phyloP scores from a whole-genome alignment of 768 basidiomycete species.

The Galerina sulciceps region DNA sequence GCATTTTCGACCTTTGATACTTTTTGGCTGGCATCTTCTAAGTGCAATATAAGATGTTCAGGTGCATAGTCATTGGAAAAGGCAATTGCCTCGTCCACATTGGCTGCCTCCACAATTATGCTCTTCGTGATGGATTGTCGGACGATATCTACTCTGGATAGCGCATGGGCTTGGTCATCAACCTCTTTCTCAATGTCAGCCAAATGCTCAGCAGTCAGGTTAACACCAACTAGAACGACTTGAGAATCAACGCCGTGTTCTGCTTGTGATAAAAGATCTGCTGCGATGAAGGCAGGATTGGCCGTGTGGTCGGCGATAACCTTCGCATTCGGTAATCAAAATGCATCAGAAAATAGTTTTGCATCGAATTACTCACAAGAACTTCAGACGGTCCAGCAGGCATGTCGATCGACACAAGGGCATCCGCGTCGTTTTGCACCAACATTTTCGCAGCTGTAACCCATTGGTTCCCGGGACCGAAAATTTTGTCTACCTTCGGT shows the following conservation, averaged over 20 bases:
- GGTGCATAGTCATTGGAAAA: slow-evolving; percentile 99
- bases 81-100: slow-evolving; percentile 73
- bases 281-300: slow-evolving; percentile 90
- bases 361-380: slow-evolving; percentile 60
- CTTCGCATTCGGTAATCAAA: slow-evolving; percentile 42
- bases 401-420: slow-evolving; percentile 97
- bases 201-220: slow-evolving; percentile 64
- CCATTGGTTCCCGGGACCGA: slow-evolving; percentile 99
- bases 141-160: slow-evolving; percentile 89
- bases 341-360: background rate
- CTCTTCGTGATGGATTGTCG: slow-evolving; percentile 89
- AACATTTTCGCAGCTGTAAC: slow-evolving; percentile 99
- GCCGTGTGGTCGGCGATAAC: slow-evolving; percentile 92
- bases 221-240: slow-evolving; percentile 88
- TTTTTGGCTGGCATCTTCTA: slow-evolving; percentile 68
- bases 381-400: slow-evolving; percentile 99
- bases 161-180: slow-evolving; percentile 82
- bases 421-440: slow-evolving; percentile 98
- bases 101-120: slow-evolving; percentile 77
- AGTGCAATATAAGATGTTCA: slow-evolving; percentile 93
- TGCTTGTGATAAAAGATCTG: slow-evolving; percentile 96
- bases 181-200: slow-evolving; percentile 83
- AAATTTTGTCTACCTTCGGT: slow-evolving; percentile 99
- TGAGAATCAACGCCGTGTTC: slow-evolving; percentile 99
- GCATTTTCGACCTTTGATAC: slow-evolving; percentile 84